Conservation (phyloP, 768 basidiomycete genomes). For the Cystofilobasidium bisporidii region DNA sequence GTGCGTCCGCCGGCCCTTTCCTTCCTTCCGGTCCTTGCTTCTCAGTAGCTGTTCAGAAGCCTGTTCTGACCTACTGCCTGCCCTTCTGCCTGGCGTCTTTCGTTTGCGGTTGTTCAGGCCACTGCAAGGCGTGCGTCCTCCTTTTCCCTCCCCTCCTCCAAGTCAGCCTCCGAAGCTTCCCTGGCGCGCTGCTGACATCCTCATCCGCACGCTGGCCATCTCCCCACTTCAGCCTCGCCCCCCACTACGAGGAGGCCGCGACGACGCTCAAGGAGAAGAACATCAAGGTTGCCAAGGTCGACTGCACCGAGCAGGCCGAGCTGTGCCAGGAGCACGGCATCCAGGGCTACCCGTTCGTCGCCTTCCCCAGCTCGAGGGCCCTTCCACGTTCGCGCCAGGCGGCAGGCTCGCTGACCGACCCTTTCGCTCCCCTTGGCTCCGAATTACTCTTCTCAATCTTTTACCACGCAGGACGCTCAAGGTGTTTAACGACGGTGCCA, state of each 20-base stretch:
- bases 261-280: conserved; percentile 79
- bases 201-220: not conserved
- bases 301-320: conserved; percentile 69
- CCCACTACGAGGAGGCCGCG: conserved; percentile 64
- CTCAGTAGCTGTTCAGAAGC: no score
- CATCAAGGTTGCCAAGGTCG: conserved; percentile 74
- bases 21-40: no score
- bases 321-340: conserved; percentile 81
- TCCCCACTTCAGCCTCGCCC: conserved; percentile 53
- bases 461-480: conserved; percentile 28
- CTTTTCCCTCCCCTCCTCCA: no score
- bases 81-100: no score
- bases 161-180: no score
- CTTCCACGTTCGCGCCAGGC: no score
- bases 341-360: conserved; percentile 81
- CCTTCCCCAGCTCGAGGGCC: no score
- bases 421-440: not conserved
- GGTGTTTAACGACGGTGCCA: conserved; percentile 75
- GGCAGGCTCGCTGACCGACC: no score
- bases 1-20: not conserved
- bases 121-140: conserved; percentile 64
- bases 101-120: conserved; percentile 36
- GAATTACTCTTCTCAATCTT: not conserved
- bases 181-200: not conserved
- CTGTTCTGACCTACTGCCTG: no score